Percentiles rank a stretch among this genome's conserved stretches.
Conservation (phyloP, 2,329 filamentous ascomycete species). For the Aschersonia sp. region DNA sequence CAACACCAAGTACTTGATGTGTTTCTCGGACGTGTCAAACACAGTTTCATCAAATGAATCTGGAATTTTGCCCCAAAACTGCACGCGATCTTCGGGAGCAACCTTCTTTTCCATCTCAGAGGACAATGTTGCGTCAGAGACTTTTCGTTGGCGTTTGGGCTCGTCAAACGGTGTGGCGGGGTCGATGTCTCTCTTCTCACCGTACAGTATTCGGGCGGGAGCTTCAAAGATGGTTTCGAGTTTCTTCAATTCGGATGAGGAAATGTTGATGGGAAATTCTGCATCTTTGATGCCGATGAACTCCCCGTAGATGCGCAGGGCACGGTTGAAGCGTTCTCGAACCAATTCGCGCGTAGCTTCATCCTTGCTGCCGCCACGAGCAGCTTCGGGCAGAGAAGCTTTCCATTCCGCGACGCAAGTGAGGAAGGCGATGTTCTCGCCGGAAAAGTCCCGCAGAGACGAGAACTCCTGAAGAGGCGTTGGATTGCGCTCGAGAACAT, state of each 20-base stretch:
- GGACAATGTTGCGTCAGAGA: neutral
- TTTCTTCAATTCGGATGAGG: conserved; percentile 32
- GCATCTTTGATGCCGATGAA: conserved; percentile 45
- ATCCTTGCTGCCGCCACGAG: conserved; percentile 8
- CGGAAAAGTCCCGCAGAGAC: conserved; percentile 51
- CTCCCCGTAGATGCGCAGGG: conserved; percentile 44
- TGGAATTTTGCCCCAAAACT: conserved; percentile 27
- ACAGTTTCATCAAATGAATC: conserved; percentile 30
- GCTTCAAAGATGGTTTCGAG: conserved; percentile 39
- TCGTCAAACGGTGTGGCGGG: conserved; percentile 22
- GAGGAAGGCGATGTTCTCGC: conserved; percentile 57
- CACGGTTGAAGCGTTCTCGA: conserved; percentile 36
- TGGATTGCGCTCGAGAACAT: conserved; percentile 43
- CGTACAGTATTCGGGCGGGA: conserved; percentile 27
- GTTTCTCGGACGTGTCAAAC: conserved; percentile 42
- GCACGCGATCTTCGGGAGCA: neutral
- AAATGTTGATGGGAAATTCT: conserved; percentile 50
- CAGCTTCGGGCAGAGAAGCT: conserved; percentile 13
- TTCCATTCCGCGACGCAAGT: conserved; percentile 44
- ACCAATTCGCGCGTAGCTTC: conserved; percentile 14
- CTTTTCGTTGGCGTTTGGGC: neutral
- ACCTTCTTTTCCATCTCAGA: neutral
- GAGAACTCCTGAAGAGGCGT: conserved; percentile 49
- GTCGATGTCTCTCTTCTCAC: conserved; percentile 19
- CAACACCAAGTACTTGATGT: conserved; percentile 50